Conservation (phyloP, 2,329 filamentous ascomycete species). For the Aspergillus nomiae region DNA sequence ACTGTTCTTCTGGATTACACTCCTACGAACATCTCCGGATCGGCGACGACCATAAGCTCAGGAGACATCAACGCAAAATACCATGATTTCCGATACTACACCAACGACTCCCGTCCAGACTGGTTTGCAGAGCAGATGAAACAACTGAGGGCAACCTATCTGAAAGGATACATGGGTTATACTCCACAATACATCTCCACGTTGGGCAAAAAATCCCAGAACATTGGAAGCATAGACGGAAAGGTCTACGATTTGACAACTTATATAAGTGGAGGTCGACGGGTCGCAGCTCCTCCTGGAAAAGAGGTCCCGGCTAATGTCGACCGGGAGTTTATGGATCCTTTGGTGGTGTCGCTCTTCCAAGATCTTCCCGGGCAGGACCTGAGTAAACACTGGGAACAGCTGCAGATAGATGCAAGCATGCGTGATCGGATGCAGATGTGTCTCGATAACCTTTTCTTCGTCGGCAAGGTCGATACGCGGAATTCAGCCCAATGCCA, state of each 20-base stretch:
- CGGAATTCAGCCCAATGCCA: conserved; percentile 81
- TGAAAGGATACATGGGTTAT: conserved; percentile 86
- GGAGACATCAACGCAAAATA: conserved; percentile 76
- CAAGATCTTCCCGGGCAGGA: conserved; percentile 74
- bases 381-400: conserved; percentile 79
- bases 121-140: conserved; percentile 93
- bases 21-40: conserved; percentile 71
- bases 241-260: conserved; percentile 87
- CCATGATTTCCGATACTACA: conserved; percentile 89
- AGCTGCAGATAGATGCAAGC: conserved; percentile 60
- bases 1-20: conserved; percentile 85
- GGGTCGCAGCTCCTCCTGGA: conserved; percentile 60
- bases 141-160: conserved; percentile 73
- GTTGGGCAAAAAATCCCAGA: conserved; percentile 63
- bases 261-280: conserved; percentile 76
- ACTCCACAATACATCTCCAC: conserved; percentile 74
- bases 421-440: conserved; percentile 70
- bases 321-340: conserved; percentile 79
- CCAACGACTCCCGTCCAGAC: conserved; percentile 78
- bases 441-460: conserved; percentile 93
- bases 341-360: conserved; percentile 74
- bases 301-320: conserved; percentile 50
- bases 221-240: conserved; percentile 76
- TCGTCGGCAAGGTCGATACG: conserved; percentile 88
- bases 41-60: conserved; percentile 64